Evolutionary conservation across 306 rosid genomes (phyloP), one percentile per base, ranked within the genome.

Genomic region (Glycine soja): DNA sequence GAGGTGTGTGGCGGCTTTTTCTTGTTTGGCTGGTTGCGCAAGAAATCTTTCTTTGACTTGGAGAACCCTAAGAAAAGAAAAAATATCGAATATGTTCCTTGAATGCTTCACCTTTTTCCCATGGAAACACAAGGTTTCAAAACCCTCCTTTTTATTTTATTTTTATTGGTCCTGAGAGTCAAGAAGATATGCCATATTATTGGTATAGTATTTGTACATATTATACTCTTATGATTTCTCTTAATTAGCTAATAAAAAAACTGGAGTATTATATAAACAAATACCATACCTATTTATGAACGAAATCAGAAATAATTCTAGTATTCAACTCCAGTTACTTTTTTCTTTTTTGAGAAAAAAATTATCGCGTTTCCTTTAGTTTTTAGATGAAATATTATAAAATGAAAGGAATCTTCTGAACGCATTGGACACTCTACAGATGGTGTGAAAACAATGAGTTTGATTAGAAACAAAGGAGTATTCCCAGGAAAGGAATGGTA

Each of bases 41-140:
- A 93, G 88, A 91, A 91, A 91, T 90, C 92, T 88, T 90, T 87
- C 88, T 90, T 93, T 91, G 95, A 93, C 98, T 93, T 89, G 54
- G 78, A 68, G 80, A 87, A 68, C 89, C 86, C 87, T 74, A 68
- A 34, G 50, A 54, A 65, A 79, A 47, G 59, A 62, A 71, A 77
- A 48, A 68, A 53, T 71, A 70, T 47, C 24, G 72, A 83, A 85
- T 46, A 75, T 82, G 78, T 89, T 86, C 90, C 76, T 81, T 78
- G 45, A 56, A 83, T 88, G 56, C 75, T 77, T 76, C 68, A 70
- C 53, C 82, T 76, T 85, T 85, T 85, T 53, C 34, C 70, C 81
- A 76, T 74, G 72, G 70, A 36, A 16, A 67, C 71, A 81, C 82
- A 88, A 77, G 52, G 62, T 65, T 76, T 75, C 59, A 63, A 70